Evolutionary conservation across 805 yeast species (phyloP).

Genomic region (Metschnikowia vanudenii): DNA sequence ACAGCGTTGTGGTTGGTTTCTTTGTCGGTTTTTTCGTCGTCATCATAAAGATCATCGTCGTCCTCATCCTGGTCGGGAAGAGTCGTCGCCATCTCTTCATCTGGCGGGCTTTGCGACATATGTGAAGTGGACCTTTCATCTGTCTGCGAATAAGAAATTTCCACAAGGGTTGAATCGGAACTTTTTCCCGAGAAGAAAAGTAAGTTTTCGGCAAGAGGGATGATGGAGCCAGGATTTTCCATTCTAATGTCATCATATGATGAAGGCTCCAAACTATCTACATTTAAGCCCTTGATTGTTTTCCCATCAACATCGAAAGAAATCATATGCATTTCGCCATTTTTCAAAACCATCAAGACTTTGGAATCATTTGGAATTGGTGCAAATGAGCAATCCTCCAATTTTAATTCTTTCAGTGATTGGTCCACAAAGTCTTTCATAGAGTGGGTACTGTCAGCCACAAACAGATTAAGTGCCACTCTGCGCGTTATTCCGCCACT

Average conservation of each 20-base stretch:
- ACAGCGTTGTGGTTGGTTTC: constrained; percentile 16
- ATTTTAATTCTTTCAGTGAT: constrained; percentile 47
- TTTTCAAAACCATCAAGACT: constrained; percentile 30
- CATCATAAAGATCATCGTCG: constrained; percentile 38
- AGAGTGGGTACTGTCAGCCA: constrained; percentile 36
- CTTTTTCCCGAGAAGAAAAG: constrained; percentile 62
- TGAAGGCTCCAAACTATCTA: constrained; percentile 31
- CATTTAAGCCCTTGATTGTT: constrained; percentile 33
- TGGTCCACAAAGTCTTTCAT: constrained; percentile 45
- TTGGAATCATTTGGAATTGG: constrained; percentile 38
- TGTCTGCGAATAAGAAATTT: constrained; percentile 31
- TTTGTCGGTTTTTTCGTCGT: constrained; percentile 27
- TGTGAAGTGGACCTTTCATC: background rate
- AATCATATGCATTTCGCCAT: constrained; percentile 36
- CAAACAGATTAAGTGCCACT: constrained; percentile 58
- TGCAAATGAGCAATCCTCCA: constrained; percentile 50
- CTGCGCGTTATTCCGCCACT: constrained; percentile 68
- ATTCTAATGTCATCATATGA: constrained; percentile 33
- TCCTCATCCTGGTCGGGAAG: constrained; percentile 4
- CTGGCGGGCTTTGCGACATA: background rate
- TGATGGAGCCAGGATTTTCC: constrained; percentile 40
- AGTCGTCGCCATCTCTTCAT: background rate
- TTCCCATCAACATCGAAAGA: constrained; percentile 44
- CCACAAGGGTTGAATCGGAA: constrained; percentile 55
- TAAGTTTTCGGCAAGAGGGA: constrained; percentile 40